These are phyloP conservation scores for Fraxinus floribunda DNA, from an alignment of 305 asterid genomes.

Conservation along the genomic window DNA sequence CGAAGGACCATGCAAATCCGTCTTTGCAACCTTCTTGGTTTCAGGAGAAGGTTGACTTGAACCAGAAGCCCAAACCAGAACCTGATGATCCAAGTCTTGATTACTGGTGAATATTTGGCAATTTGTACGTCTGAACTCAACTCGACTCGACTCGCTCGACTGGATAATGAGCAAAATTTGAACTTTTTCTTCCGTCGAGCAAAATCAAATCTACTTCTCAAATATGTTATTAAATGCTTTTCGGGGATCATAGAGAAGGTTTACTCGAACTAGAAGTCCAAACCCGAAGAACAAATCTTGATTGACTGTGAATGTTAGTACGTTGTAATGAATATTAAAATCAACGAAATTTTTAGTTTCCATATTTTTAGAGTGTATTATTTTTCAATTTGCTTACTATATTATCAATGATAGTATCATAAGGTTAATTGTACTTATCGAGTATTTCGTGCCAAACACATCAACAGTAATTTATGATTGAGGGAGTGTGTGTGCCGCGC, in stretches of 20 bases:
- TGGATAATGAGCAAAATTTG: background rate
- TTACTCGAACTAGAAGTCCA: background rate
- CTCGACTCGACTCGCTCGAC: background rate
- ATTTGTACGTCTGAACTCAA: background rate
- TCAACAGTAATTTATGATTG: background rate
- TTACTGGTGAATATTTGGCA: constrained; percentile 23
- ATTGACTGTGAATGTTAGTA: background rate
- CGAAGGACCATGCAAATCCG: constrained; percentile 20
- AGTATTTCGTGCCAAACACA: background rate
- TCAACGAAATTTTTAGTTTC: background rate
- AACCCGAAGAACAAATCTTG: background rate
- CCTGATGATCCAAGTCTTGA: constrained; percentile 38
- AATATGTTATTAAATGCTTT: background rate
- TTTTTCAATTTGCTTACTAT: background rate
- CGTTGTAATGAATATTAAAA: background rate
- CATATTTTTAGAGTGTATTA: background rate
- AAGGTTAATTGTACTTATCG: background rate
- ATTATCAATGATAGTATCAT: background rate
- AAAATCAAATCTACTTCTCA: background rate
- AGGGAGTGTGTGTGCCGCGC: background rate
- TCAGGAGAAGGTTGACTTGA: constrained; percentile 41
- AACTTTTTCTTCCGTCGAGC: background rate
- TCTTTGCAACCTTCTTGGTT: constrained; percentile 37
- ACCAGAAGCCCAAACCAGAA: constrained; percentile 33
- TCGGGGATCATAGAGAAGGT: background rate